phyloP scores from a whole-genome alignment of 1,139 yeast genomes.

The Pichia sp. region DNA sequence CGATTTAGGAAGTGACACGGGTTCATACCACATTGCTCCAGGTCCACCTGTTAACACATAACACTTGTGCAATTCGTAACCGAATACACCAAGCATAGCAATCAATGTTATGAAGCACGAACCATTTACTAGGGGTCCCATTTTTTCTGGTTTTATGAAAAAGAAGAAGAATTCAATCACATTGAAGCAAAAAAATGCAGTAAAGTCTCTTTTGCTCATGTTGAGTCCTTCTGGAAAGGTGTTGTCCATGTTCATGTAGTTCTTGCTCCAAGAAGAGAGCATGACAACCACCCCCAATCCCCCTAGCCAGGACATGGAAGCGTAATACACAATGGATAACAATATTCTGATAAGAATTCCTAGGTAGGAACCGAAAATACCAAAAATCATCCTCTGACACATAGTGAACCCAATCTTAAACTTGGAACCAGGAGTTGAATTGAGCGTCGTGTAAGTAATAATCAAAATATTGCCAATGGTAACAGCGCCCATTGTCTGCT shows the following conservation, averaged over 20 bases:
- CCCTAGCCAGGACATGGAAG: conserved; percentile 38
- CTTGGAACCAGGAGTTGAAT: conserved; percentile 41
- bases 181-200: conserved; percentile 33
- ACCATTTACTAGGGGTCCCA: conserved; percentile 29
- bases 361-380: conserved; percentile 37
- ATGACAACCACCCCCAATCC: conserved; percentile 33
- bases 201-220: conserved; percentile 34
- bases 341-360: conserved; percentile 35
- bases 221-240: conserved; percentile 33
- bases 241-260: conserved; percentile 33
- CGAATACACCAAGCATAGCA: conserved; percentile 33
- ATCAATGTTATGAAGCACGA: conserved; percentile 31
- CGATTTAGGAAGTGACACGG: conserved; percentile 14
- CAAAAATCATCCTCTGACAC: conserved; percentile 43
- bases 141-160: conserved; percentile 23
- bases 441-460: conserved; percentile 36
- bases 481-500: conserved; percentile 37
- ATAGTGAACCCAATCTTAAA: conserved; percentile 46
- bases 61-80: conserved; percentile 26
- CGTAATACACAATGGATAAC: conserved; percentile 35
- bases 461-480: conserved; percentile 42
- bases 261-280: conserved; percentile 31
- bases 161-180: conserved; percentile 22
- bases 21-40: conserved; percentile 26
- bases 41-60: conserved; percentile 20